Evolutionary conservation across 1,284 basidiomycete genomes (phyloP), one percentile per base, ranked within the genome.

Genomic region (Malassezia restricta): DNA sequence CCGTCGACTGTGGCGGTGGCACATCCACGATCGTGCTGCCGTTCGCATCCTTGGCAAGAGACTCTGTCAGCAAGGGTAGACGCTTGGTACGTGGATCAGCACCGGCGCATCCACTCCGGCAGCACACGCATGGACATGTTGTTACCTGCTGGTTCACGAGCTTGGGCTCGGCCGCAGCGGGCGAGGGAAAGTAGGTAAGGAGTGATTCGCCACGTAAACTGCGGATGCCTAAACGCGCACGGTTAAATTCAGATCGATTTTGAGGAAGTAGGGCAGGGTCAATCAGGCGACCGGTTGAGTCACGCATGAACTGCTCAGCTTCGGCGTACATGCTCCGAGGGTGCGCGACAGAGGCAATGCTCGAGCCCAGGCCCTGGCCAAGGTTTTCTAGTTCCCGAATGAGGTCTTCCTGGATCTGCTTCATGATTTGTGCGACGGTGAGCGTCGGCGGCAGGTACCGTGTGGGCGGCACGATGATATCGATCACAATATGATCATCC

Each of bases 381-480:
- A 55, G 45, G 14, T 47, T 33, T 17, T 40, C 31, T 5, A 55
- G 37, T 32, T 55, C 53, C 7, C 29, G 41, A 17, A 55, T 24
- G 8, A 55, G 48, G 40, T 55, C 53, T 7, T 49, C 44, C 27
- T 55, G 53, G 8, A 55, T 49, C 40, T 55, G 46, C 1, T 31
- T 47, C 8, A 47, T 41, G 6, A 55, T 30, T 43, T 55, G 38
- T 11, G 53, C 30, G 33, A 50, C 43, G 9, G 41, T 29, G 14
- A 55, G 43, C 3, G 53, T 55, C 15, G 53, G 53, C 14, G 53
- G 47, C 29, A 55, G 37, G 12, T 55, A 55, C 14, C 45, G 53
- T 3, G 58, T 60, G 2, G 64, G 64, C 0, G 64, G 64, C 12
- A 62, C 47, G 40, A 63, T 60, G 9, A 59, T 65, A 40, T 65